These are phyloP conservation scores for Fusarium miscanthi DNA, from an alignment of 2,329 filamentous ascomycete species.

Conservation along the genomic window DNA sequence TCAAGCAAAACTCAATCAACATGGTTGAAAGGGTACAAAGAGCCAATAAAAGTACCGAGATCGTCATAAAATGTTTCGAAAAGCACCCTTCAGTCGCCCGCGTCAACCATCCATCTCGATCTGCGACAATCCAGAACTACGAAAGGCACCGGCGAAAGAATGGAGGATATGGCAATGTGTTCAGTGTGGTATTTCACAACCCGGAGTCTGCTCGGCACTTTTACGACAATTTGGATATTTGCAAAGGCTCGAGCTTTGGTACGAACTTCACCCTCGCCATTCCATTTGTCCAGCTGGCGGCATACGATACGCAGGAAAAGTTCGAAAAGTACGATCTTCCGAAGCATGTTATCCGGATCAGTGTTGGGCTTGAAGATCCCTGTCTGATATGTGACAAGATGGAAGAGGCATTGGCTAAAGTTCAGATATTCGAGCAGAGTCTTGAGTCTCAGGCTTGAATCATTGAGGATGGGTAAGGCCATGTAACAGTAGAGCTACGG, in stretches of 20 bases:
- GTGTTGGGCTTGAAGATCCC: not conserved
- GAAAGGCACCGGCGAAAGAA: not conserved
- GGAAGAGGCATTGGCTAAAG: not conserved
- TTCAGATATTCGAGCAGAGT: accelerated
- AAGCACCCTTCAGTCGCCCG: not conserved
- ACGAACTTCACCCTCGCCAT: not conserved
- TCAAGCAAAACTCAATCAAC: not conserved
- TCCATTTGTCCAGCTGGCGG: not conserved
- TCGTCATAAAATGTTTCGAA: not conserved
- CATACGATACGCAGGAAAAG: not conserved
- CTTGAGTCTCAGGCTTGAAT: not conserved
- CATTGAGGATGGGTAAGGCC: accelerated
- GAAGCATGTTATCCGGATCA: not conserved
- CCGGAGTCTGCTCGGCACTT: not conserved
- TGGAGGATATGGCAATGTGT: not conserved
- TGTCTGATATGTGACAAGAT: not conserved
- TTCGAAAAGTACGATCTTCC: not conserved
- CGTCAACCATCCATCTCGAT: not conserved
- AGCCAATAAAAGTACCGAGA: not conserved
- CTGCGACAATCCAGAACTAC: not conserved
- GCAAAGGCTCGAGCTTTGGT: not conserved
- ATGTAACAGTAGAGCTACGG: no score
- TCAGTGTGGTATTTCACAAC: not conserved
- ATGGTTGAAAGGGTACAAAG: not conserved
- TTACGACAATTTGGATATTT: not conserved